These are phyloP conservation scores for Rugonectria rugulosa DNA, from an alignment of 2,329 filamentous ascomycete species.

Conservation along the genomic window DNA sequence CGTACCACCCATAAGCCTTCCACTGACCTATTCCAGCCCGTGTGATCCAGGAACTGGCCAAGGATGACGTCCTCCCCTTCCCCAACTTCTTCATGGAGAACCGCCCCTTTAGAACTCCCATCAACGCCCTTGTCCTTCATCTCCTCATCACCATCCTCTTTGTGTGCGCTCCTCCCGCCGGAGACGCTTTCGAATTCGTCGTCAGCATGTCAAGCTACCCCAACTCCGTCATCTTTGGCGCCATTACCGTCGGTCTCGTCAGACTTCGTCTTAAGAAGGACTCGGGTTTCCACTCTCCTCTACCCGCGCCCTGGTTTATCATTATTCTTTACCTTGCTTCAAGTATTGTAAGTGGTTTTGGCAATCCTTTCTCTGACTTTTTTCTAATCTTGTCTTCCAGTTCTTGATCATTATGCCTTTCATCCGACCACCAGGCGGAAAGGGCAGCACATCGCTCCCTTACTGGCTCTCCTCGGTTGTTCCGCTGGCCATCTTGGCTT, in stretches of 20 bases:
- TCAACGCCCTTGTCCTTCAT: constrained; percentile 71
- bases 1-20: no score
- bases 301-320: no score
- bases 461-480: constrained; percentile 25
- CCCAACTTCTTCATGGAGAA: constrained; percentile 74
- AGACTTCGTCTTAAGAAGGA: no score
- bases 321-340: no score
- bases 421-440: constrained; percentile 15
- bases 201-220: constrained; percentile 65
- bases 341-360: no score
- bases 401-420: constrained; percentile 24
- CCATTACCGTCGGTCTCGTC: no score
- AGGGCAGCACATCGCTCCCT: constrained; percentile 23
- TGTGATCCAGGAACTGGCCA: constrained; percentile 71
- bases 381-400: neutral
- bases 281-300: no score
- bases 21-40: no score
- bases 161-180: constrained; percentile 70
- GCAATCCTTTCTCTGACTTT: no score
- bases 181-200: constrained; percentile 74
- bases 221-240: no score
- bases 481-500: constrained; percentile 7
- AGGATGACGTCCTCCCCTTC: constrained; percentile 73
- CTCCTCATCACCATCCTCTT: constrained; percentile 70
- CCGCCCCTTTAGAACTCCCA: constrained; percentile 71